Percentiles rank a stretch among this genome's conserved stretches.
These are phyloP conservation scores for Torrubiellomyces zombiae DNA, from an alignment of 2,329 filamentous ascomycete genomes.

Conservation along the genomic window DNA sequence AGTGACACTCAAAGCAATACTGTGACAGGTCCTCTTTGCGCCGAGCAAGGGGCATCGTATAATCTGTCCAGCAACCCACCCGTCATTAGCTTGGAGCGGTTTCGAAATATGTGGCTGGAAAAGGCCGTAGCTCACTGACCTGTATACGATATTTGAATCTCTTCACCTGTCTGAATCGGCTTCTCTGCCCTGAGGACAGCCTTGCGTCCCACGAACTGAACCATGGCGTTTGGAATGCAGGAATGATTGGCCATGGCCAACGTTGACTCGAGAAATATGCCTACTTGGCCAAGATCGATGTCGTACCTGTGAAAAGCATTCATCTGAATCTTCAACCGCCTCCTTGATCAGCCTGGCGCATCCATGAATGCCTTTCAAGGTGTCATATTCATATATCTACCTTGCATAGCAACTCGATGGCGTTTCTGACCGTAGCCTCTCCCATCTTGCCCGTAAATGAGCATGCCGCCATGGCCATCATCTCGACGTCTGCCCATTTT, in stretches of 20 bases:
- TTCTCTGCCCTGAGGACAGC: slow-evolving; percentile 33
- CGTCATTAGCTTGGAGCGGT: too few relatives aligned
- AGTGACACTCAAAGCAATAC: slow-evolving; percentile 37
- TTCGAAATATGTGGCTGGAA: too few relatives aligned
- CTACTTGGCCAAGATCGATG: slow-evolving; percentile 31
- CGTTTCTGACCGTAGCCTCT: slow-evolving; percentile 19
- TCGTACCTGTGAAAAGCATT: slow-evolving; percentile 45
- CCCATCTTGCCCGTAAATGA: slow-evolving; percentile 24
- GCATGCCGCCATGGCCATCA: slow-evolving; percentile 25
- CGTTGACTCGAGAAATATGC: slow-evolving; percentile 37
- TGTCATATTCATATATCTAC: too few relatives aligned
- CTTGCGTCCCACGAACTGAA: slow-evolving; percentile 35
- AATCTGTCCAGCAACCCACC: too few relatives aligned
- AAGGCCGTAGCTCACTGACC: slow-evolving; percentile 23
- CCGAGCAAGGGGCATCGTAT: slow-evolving; percentile 24
- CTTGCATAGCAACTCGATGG: slow-evolving; percentile 35
- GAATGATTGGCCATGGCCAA: slow-evolving; percentile 47
- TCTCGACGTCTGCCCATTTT: slow-evolving; percentile 31
- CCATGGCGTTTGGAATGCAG: slow-evolving; percentile 41
- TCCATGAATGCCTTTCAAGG: background rate
- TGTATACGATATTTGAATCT: slow-evolving; percentile 46
- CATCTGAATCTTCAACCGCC: slow-evolving; percentile 31
- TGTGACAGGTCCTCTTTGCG: slow-evolving; percentile 25
- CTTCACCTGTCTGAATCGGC: slow-evolving; percentile 32
- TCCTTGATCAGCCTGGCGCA: slow-evolving; percentile 3